A percentile compares a stretch with the other conserved stretches of the same genome.
phyloP scores from a whole-genome alignment of 2,329 filamentous ascomycete genomes.

The Leptoxyphium fumago region DNA sequence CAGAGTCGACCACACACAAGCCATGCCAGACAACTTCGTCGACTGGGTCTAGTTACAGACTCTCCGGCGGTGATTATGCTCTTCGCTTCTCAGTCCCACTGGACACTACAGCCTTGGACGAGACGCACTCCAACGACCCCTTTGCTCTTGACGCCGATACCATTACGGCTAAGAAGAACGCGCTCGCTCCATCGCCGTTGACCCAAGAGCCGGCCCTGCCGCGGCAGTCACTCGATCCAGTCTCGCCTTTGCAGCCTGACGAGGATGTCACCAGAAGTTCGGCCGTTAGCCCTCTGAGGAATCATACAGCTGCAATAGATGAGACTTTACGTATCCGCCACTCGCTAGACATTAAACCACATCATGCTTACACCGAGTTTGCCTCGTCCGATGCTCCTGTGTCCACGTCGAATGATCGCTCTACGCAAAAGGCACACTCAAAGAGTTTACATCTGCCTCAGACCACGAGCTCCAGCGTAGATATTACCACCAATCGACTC shows the following conservation, averaged over 20 bases:
- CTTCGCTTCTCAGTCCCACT: conserved; percentile 18
- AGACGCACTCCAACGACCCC: conserved; percentile 18
- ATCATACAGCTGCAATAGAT: conserved; percentile 16
- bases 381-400: no score
- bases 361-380: no score
- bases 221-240: conserved; percentile 5
- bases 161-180: conserved; percentile 18
- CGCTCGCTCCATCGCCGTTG: conserved; percentile 5
- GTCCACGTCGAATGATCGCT: conserved; percentile 4
- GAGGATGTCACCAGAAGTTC: conserved; percentile 18
- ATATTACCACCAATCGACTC: conserved; percentile 13
- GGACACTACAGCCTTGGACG: conserved; percentile 13
- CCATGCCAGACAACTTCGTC: not conserved
- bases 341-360: conserved; percentile 1
- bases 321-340: conserved; percentile 8
- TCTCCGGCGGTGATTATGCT: conserved; percentile 18
- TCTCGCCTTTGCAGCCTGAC: conserved; percentile 17
- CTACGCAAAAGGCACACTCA: conserved; percentile 17
- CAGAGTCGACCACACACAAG: conserved; percentile 1
- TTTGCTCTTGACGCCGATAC: conserved; percentile 21
- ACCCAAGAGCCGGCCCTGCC: not conserved
- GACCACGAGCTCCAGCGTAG: conserved; percentile 8
- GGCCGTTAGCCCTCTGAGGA: conserved; percentile 20
- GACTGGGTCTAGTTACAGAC: not conserved
- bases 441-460: conserved; percentile 19